These are phyloP conservation scores for Volvox carteri DNA, from an alignment of 163 green algal species.

Conservation along the genomic window DNA sequence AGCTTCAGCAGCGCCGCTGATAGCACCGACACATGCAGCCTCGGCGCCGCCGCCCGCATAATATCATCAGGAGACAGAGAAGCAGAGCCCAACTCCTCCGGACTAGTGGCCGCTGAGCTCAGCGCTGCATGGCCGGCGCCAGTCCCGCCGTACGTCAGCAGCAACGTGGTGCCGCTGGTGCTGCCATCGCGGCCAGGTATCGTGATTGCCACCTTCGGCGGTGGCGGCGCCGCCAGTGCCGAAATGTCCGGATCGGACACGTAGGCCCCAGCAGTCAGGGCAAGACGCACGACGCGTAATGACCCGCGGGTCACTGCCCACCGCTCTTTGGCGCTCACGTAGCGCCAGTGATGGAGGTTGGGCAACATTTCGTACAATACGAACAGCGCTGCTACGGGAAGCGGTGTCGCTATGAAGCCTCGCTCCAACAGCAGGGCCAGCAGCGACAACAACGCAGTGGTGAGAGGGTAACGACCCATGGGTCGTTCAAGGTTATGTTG, in stretches of 20 bases:
- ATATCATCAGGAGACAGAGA: conserved; percentile 51
- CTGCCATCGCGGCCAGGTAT: neutral
- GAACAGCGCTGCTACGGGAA: conserved; percentile 51
- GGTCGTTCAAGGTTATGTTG: conserved; percentile 58
- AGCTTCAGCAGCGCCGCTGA: conserved; percentile 61
- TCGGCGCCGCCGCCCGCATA: conserved; percentile 16
- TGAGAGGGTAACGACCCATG: conserved; percentile 63
- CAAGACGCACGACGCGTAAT: conserved; percentile 56
- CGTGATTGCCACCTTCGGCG: neutral
- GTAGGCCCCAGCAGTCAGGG: conserved; percentile 48
- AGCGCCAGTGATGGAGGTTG: conserved; percentile 52
- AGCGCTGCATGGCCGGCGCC: neutral
- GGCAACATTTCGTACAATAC: conserved; percentile 67
- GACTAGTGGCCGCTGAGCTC: neutral
- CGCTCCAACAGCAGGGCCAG: conserved; percentile 54
- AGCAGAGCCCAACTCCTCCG: conserved; percentile 31
- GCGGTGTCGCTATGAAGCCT: conserved; percentile 45
- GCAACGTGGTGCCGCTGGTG: neutral
- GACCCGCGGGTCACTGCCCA: conserved; percentile 59
- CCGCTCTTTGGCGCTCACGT: conserved; percentile 30
- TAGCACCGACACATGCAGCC: conserved; percentile 60
- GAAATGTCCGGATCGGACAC: conserved; percentile 34
- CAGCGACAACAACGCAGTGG: conserved; percentile 61
- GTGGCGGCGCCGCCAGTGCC: neutral
- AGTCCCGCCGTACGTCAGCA: conserved; percentile 15